These are phyloP conservation scores for Pythium brassicae DNA, from an alignment of 352 stramenopile genomes.

Conservation along the genomic window DNA sequence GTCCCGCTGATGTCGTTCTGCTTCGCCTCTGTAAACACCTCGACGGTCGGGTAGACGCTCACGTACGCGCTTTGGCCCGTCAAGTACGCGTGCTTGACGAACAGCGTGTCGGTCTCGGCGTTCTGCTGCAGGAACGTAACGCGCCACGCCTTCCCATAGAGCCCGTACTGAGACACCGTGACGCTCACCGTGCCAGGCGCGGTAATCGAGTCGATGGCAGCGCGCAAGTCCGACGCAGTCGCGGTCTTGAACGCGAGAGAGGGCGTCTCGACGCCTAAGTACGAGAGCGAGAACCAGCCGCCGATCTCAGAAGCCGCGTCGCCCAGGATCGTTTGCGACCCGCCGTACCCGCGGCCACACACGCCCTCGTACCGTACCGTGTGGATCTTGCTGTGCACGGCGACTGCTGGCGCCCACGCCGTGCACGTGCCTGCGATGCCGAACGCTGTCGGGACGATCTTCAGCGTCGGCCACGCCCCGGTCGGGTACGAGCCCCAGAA, in stretches of 20 bases:
- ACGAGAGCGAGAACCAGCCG: constrained; percentile 89
- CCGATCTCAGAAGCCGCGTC: constrained; percentile 77
- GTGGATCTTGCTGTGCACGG: constrained; percentile 54
- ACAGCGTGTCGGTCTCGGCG: constrained; percentile 61
- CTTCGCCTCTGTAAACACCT: constrained; percentile 53
- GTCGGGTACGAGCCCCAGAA: constrained; percentile 70
- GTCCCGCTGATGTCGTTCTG: constrained; percentile 59
- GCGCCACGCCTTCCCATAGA: constrained; percentile 82
- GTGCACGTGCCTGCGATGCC: constrained; percentile 14
- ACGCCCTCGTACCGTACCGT: constrained; percentile 65
- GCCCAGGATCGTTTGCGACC: constrained; percentile 68
- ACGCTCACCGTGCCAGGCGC: constrained; percentile 80
- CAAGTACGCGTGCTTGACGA: constrained; percentile 66
- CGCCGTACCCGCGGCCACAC: constrained; percentile 40
- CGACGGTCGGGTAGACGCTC: constrained; percentile 61
- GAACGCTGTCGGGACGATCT: constrained; percentile 39
- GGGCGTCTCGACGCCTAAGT: constrained; percentile 73
- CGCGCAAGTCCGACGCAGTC: constrained; percentile 75
- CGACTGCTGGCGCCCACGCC: constrained; percentile 27
- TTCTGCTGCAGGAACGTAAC: constrained; percentile 86
- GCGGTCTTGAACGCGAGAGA: constrained; percentile 70
- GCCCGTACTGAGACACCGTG: constrained; percentile 49
- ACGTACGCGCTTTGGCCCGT: constrained; percentile 69
- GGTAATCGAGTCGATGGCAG: constrained; percentile 87
- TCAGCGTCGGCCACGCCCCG: constrained; percentile 64